A percentile compares a stretch with the other conserved stretches of the same genome.
Evolutionary conservation across 2,329 filamentous ascomycete genomes (phyloP).

Genomic region (Microascus cirrosus): DNA sequence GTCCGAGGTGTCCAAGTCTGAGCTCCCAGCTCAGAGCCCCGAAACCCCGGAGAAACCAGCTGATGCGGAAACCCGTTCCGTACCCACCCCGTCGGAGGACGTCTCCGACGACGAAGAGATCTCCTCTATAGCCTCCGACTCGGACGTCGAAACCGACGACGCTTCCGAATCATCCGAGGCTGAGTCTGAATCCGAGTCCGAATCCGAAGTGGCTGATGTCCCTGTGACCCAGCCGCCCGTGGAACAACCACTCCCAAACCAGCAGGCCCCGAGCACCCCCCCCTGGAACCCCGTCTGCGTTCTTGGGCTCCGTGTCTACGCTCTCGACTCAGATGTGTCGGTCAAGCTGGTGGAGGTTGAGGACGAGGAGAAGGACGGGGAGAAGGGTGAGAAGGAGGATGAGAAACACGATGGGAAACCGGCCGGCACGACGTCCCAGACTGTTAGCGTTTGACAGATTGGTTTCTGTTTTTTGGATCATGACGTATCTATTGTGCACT

Average conservation of each 20-base stretch:
- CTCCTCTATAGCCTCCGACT: slow-evolving; percentile 4
- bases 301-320: slow-evolving; percentile 25
- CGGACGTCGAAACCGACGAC: neutral
- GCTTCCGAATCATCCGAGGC: slow-evolving; percentile 5
- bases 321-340: slow-evolving; percentile 20
- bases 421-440: slow-evolving; percentile 14
- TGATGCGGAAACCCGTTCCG: neutral
- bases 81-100: neutral
- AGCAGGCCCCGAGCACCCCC: slow-evolving; percentile 1
- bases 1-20: slow-evolving; percentile 1
- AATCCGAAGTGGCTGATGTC: slow-evolving; percentile 11
- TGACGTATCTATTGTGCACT: neutral
- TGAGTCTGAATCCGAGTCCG: slow-evolving; percentile 12
- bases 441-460: neutral
- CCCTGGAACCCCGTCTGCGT: slow-evolving; percentile 31
- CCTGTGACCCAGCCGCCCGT: neutral
- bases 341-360: slow-evolving; percentile 21
- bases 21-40: slow-evolving; percentile 14
- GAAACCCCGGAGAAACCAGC: neutral
- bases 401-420: slow-evolving; percentile 11
- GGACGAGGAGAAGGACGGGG: slow-evolving; percentile 13
- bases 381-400: too few species aligned
- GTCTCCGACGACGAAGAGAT: slow-evolving; percentile 14
- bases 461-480: neutral
- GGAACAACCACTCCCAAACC: neutral